phyloP scores from a whole-genome alignment of 202 grass and related monocot genomes.

The Zizania palustris region DNA sequence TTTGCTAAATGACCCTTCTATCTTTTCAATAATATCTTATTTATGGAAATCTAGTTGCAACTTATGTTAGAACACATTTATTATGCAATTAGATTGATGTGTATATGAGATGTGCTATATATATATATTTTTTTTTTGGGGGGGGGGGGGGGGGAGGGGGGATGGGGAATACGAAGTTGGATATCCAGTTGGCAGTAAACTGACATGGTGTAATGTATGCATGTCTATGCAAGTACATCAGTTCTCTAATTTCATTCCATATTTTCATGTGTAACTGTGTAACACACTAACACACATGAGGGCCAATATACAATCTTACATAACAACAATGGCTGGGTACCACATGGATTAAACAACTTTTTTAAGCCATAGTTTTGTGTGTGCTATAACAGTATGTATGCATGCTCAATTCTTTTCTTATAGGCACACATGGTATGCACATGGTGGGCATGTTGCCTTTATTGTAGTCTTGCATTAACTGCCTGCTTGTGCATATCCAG shows the following conservation, averaged over 20 bases:
- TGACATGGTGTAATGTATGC: background rate
- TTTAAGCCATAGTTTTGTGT: constrained; percentile 1
- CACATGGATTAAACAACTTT: constrained; percentile 8
- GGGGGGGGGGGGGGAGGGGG: too few species aligned
- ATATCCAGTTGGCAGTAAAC: background rate
- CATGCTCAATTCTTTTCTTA: background rate
- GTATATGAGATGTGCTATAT: background rate
- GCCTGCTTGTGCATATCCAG: background rate
- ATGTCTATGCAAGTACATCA: background rate
- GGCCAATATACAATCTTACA: background rate
- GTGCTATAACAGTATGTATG: background rate
- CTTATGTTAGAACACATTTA: constrained; percentile 24
- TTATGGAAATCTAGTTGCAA: background rate
- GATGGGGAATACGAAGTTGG: constrained; percentile 6
- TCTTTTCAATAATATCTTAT: background rate
- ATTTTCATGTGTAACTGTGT: background rate
- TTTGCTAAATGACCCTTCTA: constrained; percentile 3
- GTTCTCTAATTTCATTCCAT: background rate
- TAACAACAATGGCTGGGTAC: background rate
- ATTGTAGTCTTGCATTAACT: constrained; percentile 2
- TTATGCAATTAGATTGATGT: background rate
- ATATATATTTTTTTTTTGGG: too few species aligned
- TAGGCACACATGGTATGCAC: background rate
- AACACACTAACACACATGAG: background rate
- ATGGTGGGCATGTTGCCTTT: constrained; percentile 17